Evolutionary conservation across 2,329 filamentous ascomycete genomes (phyloP), one percentile per base, ranked within the genome.

Genomic region (Graphilbum ipis-grandicollis): DNA sequence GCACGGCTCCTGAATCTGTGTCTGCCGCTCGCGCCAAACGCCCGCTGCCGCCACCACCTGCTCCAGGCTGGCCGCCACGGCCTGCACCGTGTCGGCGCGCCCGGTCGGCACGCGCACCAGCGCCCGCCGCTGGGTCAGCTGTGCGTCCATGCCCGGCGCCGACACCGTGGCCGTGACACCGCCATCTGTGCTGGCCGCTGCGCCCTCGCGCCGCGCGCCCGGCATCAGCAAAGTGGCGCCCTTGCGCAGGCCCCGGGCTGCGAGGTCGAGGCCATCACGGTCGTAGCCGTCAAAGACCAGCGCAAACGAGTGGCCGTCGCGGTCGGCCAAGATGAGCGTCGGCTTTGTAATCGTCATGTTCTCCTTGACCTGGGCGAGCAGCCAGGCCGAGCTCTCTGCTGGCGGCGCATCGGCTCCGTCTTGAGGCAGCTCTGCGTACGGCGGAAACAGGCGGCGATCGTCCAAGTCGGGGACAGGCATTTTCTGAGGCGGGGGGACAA

Each of bases 341-440:
- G 63, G 63, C 43, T 65, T 59, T 17, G 55, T 65, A 44, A 67
- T 62, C 30, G 63, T 60, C 50, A 58, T 60, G 49, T 65, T 54
- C 42, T 65, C 54, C 41, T 58, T 58, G 38, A 65, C 51, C 39
- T 64, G 56, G 29, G 57, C 62, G 12, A 66, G 51, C 28, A 65
- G 55, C 57, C 50, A 55, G 55, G n/a, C n/a, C n/a, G n/a, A n/a
- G n/a, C n/a, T n/a, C n/a, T 26, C 13, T 13, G 35, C 29, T 33
- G 34, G 38, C 31, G 34, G 33, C n/a, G 34, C 33, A 15, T 25
- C 43, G 13, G 36, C 41, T 14, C 39, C 39, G 2, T 32, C 36
- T 30, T 45, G 42, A 21, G 54, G 56, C 33, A 56, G 46, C 38
- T 46, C 40, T 39, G 35, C 26, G 35, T 59, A 58, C 13, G 51